Percentiles rank a stretch among this genome's conserved stretches.
phyloP scores from a whole-genome alignment of 2,329 filamentous ascomycete genomes.

The Pseudogymnoascus pannorum region DNA sequence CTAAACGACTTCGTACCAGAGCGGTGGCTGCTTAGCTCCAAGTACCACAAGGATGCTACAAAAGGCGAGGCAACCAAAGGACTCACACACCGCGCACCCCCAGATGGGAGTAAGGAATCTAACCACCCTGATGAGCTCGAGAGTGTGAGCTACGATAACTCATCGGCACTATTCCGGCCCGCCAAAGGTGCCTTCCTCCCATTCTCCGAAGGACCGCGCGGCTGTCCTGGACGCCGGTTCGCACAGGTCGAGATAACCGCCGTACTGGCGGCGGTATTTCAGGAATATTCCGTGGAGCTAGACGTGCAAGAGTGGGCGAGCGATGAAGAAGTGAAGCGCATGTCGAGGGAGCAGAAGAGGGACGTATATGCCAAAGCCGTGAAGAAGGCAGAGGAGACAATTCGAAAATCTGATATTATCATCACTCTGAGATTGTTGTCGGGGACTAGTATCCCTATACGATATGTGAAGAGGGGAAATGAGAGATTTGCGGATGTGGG shows the following conservation, averaged over 20 bases:
- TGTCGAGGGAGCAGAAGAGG: conserved; percentile 19
- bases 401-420: conserved; percentile 17
- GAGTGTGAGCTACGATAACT: not conserved
- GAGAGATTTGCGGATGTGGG: conserved; percentile 21
- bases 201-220: conserved; percentile 24
- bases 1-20: conserved; percentile 48
- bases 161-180: conserved; percentile 15
- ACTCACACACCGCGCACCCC: not conserved
- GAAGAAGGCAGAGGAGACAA: conserved; percentile 15
- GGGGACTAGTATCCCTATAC: conserved; percentile 20
- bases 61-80: conserved; percentile 15
- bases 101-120: not conserved
- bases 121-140: not conserved
- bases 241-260: conserved; percentile 31
- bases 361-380: conserved; percentile 21
- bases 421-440: conserved; percentile 20
- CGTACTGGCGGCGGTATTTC: conserved; percentile 24
- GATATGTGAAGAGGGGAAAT: conserved; percentile 22
- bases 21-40: conserved; percentile 39
- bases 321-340: conserved; percentile 21
- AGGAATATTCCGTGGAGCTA: conserved; percentile 23
- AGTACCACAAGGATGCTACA: conserved; percentile 24
- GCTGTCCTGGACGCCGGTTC: conserved; percentile 30
- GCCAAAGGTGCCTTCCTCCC: conserved; percentile 25
- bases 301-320: conserved; percentile 24